Evolutionary conservation across 768 basidiomycete species (phyloP).

Genomic region (Candolleomyces aberdarensis): DNA sequence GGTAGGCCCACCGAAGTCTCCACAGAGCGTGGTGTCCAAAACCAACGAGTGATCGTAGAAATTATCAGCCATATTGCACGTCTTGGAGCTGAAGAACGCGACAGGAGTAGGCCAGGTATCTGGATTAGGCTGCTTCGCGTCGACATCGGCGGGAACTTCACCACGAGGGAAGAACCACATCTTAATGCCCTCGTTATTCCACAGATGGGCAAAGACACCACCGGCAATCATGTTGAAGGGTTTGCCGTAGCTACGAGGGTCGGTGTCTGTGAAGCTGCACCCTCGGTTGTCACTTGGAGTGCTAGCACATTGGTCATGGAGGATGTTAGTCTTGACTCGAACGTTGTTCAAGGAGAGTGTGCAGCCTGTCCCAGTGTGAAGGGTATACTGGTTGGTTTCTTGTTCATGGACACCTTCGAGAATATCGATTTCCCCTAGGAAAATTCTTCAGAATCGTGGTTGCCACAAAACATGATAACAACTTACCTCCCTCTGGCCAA

Average conservation of each 20-base stretch:
- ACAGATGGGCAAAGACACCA: conserved; percentile 56
- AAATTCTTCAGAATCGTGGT: neutral
- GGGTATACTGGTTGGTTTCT: conserved; percentile 56
- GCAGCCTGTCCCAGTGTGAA: conserved; percentile 55
- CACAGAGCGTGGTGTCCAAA: conserved; percentile 46
- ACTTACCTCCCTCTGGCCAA: conserved; percentile 48
- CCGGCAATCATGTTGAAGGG: conserved; percentile 44
- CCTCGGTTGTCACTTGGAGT: conserved; percentile 39
- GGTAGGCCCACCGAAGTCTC: conserved; percentile 40
- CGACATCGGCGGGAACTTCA: conserved; percentile 53
- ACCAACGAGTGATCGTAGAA: conserved; percentile 53
- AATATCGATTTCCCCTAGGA: conserved; percentile 64
- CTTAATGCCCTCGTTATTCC: conserved; percentile 49
- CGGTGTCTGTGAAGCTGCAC: conserved; percentile 46
- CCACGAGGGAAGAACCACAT: conserved; percentile 54
- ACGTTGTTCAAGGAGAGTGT: conserved; percentile 25
- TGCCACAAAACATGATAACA: neutral
- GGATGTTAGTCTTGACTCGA: conserved; percentile 22
- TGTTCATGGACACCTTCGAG: conserved; percentile 69
- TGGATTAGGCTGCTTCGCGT: conserved; percentile 41
- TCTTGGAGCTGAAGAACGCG: conserved; percentile 46
- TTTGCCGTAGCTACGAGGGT: conserved; percentile 36
- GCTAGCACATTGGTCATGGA: conserved; percentile 38
- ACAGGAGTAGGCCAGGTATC: conserved; percentile 48
- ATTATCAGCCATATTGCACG: conserved; percentile 47